phyloP scores from a whole-genome alignment of 441 rosid species.

The Breynia disticha region DNA sequence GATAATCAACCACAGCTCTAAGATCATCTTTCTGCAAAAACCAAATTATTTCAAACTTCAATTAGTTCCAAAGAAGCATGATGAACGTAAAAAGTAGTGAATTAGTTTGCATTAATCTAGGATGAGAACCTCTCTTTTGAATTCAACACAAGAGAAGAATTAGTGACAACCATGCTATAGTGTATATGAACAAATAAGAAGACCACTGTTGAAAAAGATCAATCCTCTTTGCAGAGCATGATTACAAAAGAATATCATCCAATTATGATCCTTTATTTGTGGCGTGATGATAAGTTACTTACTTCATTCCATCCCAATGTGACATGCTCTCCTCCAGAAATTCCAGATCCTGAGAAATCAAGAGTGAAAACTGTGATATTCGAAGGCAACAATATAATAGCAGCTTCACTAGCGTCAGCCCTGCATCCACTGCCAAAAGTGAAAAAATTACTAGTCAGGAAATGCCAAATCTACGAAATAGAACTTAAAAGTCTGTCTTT shows the following conservation, averaged over 20 bases:
- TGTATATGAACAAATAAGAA: neutral
- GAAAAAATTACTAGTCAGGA: conserved; percentile 22
- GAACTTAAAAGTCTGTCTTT: no score
- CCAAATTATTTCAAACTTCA: conserved; percentile 15
- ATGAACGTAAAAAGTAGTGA: no score
- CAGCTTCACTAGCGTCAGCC: conserved; percentile 98
- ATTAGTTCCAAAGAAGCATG: conserved; percentile 10
- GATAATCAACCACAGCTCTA: conserved; percentile 70
- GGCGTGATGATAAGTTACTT: conserved; percentile 18
- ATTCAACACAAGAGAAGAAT: conserved; percentile 8
- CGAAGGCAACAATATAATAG: conserved; percentile 79
- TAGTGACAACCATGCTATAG: conserved; percentile 1
- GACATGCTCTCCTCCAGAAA: conserved; percentile 95
- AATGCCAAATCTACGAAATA: neutral
- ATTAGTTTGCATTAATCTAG: neutral
- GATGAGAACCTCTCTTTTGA: neutral
- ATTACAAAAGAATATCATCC: neutral
- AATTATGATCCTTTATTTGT: neutral
- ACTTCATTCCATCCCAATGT: conserved; percentile 94
- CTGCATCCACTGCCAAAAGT: conserved; percentile 80
- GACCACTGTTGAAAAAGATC: neutral
- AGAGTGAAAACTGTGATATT: conserved; percentile 94
- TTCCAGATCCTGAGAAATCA: conserved; percentile 97
- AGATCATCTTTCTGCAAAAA: conserved; percentile 85
- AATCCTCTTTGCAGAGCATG: neutral